phyloP scores from a whole-genome alignment of 306 rosid genomes.

The Quercus robur region DNA sequence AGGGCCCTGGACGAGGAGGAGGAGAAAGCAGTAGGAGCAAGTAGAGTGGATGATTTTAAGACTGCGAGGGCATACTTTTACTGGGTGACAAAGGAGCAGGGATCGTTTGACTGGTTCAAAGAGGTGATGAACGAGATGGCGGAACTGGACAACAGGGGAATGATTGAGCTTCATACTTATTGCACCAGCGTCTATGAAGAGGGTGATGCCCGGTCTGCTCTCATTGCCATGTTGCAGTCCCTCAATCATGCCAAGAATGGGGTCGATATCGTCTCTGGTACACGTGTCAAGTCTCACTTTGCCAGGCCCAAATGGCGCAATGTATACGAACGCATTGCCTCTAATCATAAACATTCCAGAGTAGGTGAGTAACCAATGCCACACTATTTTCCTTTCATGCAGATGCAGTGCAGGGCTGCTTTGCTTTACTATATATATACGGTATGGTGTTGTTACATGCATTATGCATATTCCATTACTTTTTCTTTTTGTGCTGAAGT shows the following conservation, averaged over 20 bases:
- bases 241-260: conserved; percentile 64
- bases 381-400: neutral
- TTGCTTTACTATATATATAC: neutral
- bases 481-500: neutral
- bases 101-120: conserved; percentile 70
- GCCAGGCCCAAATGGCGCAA: conserved; percentile 68
- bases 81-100: conserved; percentile 71
- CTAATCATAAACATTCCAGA: conserved; percentile 38
- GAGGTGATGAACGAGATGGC: conserved; percentile 67
- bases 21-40: neutral
- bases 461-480: neutral
- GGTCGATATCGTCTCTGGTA: conserved; percentile 61
- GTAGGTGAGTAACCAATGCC: conserved; percentile 46
- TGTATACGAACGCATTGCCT: conserved; percentile 59
- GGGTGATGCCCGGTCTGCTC: conserved; percentile 78
- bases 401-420: neutral
- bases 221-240: conserved; percentile 64
- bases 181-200: conserved; percentile 78
- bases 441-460: too few species aligned
- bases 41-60: conserved; percentile 19
- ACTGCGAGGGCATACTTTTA: conserved; percentile 56
- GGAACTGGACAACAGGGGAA: conserved; percentile 46
- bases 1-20: conserved; percentile 47
- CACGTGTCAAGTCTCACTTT: conserved; percentile 61
- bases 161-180: conserved; percentile 59